A percentile compares a stretch with the other conserved stretches of the same genome.
phyloP scores from a whole-genome alignment of 257 asterid species.

The Salvia splendens region DNA sequence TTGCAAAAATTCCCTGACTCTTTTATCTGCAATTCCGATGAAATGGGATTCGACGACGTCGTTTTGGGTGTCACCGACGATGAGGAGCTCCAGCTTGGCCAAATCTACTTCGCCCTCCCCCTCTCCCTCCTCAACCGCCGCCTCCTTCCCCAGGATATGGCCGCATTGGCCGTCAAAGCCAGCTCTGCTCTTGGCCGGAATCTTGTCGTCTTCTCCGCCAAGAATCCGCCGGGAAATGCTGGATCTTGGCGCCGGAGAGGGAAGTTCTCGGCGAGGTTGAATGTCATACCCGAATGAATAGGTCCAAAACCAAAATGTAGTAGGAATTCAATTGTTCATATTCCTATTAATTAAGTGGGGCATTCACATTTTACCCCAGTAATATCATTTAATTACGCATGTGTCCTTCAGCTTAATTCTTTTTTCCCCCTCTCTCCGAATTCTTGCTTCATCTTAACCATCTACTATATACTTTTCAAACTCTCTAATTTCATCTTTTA shows the following conservation, averaged over 20 bases:
- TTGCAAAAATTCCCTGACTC: slow-evolving; percentile 54
- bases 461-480: too few relatives aligned
- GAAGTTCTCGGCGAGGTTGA: slow-evolving; percentile 47
- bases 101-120: slow-evolving; percentile 72
- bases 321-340: too few relatives aligned
- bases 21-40: slow-evolving; percentile 77
- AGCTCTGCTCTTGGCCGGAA: slow-evolving; percentile 58
- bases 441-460: too few relatives aligned
- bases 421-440: too few relatives aligned
- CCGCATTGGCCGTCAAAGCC: slow-evolving; percentile 86
- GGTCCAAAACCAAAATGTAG: neutral
- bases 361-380: too few relatives aligned
- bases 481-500: too few relatives aligned
- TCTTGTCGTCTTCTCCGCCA: slow-evolving; percentile 30
- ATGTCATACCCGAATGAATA: slow-evolving; percentile 67
- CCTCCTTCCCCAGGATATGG: slow-evolving; percentile 74
- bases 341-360: too few relatives aligned
- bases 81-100: slow-evolving; percentile 70
- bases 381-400: too few relatives aligned
- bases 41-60: slow-evolving; percentile 67
- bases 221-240: slow-evolving; percentile 16
- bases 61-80: slow-evolving; percentile 52
- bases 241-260: slow-evolving; percentile 43
- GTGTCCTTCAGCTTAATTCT: too few relatives aligned
- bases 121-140: slow-evolving; percentile 43